These are phyloP conservation scores for Microcera coccophila DNA, from an alignment of 2,329 filamentous ascomycete genomes.

Conservation along the genomic window DNA sequence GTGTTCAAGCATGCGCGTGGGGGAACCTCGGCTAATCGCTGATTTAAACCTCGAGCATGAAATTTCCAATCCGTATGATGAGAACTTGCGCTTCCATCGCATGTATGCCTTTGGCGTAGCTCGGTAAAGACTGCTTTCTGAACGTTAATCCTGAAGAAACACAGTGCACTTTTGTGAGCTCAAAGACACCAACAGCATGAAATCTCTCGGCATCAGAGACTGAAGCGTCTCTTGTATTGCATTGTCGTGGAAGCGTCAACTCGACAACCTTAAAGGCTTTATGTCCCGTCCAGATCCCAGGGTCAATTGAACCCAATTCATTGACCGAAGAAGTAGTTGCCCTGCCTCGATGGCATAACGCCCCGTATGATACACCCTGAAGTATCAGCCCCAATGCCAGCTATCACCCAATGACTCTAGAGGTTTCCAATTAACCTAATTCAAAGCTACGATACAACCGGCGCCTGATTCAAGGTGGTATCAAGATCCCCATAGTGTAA, in stretches of 20 bases:
- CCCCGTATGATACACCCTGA: conserved; percentile 24
- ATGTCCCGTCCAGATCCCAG: conserved; percentile 29
- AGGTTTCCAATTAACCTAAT: conserved; percentile 10
- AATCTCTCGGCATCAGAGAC: neutral
- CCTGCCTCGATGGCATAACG: conserved; percentile 30
- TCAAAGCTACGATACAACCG: conserved; percentile 25
- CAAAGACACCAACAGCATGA: neutral
- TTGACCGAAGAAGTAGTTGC: conserved; percentile 29
- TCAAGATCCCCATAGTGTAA: conserved; percentile 61
- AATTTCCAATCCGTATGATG: no score
- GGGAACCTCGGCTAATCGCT: conserved; percentile 34
- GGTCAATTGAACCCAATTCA: conserved; percentile 30
- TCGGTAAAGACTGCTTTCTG: no score
- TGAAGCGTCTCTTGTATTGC: conserved; percentile 15
- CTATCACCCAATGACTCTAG: conserved; percentile 6
- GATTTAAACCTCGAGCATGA: neutral
- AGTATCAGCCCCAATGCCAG: no score
- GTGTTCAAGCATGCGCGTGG: conserved; percentile 14
- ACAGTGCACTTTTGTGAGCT: no score
- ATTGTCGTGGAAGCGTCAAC: conserved; percentile 24
- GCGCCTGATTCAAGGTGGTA: conserved; percentile 38
- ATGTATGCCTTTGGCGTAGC: no score
- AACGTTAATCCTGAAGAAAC: no score
- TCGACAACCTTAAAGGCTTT: conserved; percentile 25
- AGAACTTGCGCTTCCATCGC: no score